A percentile compares a stretch with the other conserved stretches of the same genome.
Evolutionary conservation across 2,329 filamentous ascomycete genomes (phyloP).

Genomic region (Pyrenophora tritici-repentis): DNA sequence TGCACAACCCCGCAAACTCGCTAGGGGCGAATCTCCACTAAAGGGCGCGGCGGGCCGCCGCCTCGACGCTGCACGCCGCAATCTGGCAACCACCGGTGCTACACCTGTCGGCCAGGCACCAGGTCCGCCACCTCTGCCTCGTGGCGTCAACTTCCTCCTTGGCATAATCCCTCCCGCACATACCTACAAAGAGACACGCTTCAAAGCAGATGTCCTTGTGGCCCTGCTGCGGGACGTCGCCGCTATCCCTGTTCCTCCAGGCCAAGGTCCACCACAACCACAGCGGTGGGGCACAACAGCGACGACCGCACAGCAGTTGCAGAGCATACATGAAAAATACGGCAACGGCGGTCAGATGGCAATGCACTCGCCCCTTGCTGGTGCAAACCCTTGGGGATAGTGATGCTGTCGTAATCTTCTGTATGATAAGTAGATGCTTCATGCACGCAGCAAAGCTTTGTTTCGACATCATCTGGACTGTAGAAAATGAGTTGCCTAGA

Average conservation of each 20-base stretch:
- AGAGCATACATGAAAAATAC: slow-evolving; percentile 41
- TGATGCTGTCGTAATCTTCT: neutral
- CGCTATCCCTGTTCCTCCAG: slow-evolving; percentile 23
- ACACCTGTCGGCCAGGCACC: slow-evolving; percentile 29
- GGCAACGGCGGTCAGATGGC: slow-evolving; percentile 21
- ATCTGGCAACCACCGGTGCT: slow-evolving; percentile 39
- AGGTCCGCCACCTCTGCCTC: slow-evolving; percentile 70
- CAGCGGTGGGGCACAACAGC: slow-evolving; percentile 35
- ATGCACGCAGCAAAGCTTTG: no score
- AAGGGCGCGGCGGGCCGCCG: slow-evolving; percentile 88
- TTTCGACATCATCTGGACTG: neutral
- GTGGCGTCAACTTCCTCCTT: slow-evolving; percentile 61
- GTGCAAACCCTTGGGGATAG: slow-evolving; percentile 13
- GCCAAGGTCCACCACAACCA: slow-evolving; percentile 13
- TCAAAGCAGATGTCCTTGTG: slow-evolving; percentile 74
- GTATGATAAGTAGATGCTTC: neutral
- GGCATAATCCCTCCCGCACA: slow-evolving; percentile 76
- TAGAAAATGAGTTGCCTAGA: no score
- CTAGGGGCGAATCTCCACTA: slow-evolving; percentile 86
- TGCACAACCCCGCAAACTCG: slow-evolving; percentile 81
- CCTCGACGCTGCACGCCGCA: slow-evolving; percentile 72
- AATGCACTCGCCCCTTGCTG: slow-evolving; percentile 7
- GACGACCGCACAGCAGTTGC: slow-evolving; percentile 36
- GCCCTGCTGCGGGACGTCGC: slow-evolving; percentile 66
- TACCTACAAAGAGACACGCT: slow-evolving; percentile 71